Conservation (phyloP, 1,139 yeast genomes). For the Casaregolazyma suthepensis region DNA sequence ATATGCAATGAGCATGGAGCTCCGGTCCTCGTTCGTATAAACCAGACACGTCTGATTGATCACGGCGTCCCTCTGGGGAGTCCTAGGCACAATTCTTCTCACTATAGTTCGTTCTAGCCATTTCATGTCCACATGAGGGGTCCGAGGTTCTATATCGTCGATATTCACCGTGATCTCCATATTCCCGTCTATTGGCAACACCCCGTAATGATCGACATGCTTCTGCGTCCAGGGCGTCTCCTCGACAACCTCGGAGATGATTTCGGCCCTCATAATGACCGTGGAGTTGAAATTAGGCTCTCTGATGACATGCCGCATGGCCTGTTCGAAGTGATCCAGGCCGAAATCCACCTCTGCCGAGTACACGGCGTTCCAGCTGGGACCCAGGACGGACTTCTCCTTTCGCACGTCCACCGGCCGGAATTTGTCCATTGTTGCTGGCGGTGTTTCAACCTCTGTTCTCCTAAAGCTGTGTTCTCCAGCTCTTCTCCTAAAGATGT, state of each 20-base stretch:
- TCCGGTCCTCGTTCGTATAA: constrained; percentile 23
- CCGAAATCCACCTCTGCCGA: constrained; percentile 31
- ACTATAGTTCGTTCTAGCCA: constrained; percentile 50
- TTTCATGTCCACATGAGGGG: constrained; percentile 39
- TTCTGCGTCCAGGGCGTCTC: background rate
- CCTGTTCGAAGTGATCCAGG: constrained; percentile 53
- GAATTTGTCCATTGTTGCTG: constrained; percentile 4
- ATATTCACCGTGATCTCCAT: constrained; percentile 35
- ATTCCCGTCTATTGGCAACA: constrained; percentile 8
- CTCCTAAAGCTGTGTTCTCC: too few species aligned
- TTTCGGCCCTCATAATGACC: constrained; percentile 82
- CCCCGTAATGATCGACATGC: background rate
- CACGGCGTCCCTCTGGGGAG: constrained; percentile 76
- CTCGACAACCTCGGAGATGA: constrained; percentile 44
- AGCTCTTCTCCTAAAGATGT: too few species aligned
- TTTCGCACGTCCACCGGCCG: constrained; percentile 24
- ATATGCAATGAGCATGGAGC: constrained; percentile 52
- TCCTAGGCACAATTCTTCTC: constrained; percentile 79
- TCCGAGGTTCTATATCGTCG: constrained; percentile 49
- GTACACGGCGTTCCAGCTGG: constrained; percentile 48
- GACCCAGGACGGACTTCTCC: constrained; percentile 49
- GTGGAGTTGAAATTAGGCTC: constrained; percentile 93
- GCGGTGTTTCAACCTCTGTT: too few species aligned
- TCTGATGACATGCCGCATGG: constrained; percentile 72
- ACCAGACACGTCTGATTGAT: constrained; percentile 80